Evolutionary conservation across 2,329 filamentous ascomycete genomes (phyloP).

Genomic region (Alternaria brassicae): DNA sequence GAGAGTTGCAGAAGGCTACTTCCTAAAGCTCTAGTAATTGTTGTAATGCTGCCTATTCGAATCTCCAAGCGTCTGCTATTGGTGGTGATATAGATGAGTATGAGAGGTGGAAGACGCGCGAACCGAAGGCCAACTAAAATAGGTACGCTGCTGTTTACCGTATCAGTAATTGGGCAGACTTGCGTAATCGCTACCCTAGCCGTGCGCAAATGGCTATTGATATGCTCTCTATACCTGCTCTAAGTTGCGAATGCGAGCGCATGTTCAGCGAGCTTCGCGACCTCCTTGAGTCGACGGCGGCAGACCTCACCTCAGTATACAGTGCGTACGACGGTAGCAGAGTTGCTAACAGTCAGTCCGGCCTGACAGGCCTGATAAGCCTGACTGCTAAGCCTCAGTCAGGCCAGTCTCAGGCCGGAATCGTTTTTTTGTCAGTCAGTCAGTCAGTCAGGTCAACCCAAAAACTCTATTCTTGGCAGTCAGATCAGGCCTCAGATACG

Average conservation of each 20-base stretch:
- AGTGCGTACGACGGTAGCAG: background rate
- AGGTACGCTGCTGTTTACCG: background rate
- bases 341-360: too few relatives aligned
- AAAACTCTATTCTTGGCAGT: too few relatives aligned
- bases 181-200: slow-evolving; percentile 1
- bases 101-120: slow-evolving; percentile 1
- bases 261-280: slow-evolving; percentile 1
- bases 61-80: slow-evolving; percentile 2
- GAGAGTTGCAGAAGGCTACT: slow-evolving; percentile 3
- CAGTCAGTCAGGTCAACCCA: too few relatives aligned
- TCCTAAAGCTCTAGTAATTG: slow-evolving; percentile 5
- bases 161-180: background rate
- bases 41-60: background rate
- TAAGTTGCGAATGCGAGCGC: too few relatives aligned
- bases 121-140: background rate
- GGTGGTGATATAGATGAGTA: slow-evolving; percentile 3
- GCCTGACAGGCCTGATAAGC: too few relatives aligned
- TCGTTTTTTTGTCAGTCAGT: too few relatives aligned
- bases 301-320: background rate
- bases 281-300: background rate
- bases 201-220: slow-evolving; percentile 5
- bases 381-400: too few relatives aligned
- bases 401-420: too few relatives aligned
- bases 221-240: slow-evolving; percentile 4
- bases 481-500: too few relatives aligned